A percentile compares a stretch with the other conserved stretches of the same genome.
Conservation (phyloP, 2,329 filamentous ascomycete species). For the Neonectria hederae region DNA sequence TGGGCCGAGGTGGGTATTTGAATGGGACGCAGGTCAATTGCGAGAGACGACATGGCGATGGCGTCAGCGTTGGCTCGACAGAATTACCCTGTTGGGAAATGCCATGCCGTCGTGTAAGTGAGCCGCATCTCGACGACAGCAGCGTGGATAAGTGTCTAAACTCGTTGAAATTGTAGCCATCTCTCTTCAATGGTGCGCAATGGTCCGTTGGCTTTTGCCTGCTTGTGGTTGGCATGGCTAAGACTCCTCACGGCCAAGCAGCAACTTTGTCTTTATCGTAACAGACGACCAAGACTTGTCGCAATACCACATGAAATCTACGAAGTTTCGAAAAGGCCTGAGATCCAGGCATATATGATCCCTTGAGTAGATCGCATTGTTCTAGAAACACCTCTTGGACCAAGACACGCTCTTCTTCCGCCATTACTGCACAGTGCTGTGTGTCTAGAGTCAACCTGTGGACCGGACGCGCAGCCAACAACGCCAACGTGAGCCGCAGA, state of each 20-base stretch:
- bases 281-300: constrained; percentile 69
- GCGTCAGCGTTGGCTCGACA: constrained; percentile 23
- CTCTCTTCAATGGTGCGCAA: not conserved
- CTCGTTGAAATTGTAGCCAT: not conserved
- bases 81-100: constrained; percentile 12
- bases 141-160: not conserved
- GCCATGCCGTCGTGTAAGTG: not conserved
- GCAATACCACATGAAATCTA: not conserved
- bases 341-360: constrained; percentile 62
- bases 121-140: not conserved
- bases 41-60: constrained; percentile 29
- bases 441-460: constrained; percentile 73
- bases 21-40: constrained; percentile 15
- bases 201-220: not conserved
- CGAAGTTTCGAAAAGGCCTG: not conserved
- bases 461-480: constrained; percentile 73
- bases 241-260: constrained; percentile 1
- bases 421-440: constrained; percentile 71
- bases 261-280: constrained; percentile 71
- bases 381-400: constrained; percentile 63
- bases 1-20: constrained; percentile 22
- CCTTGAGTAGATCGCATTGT: constrained; percentile 64
- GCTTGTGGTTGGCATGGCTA: constrained; percentile 3
- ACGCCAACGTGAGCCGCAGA: constrained; percentile 65
- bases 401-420: constrained; percentile 65